These are phyloP conservation scores for Thermothielavioides terrestris DNA, from an alignment of 495 filamentous ascomycete genomes.

Conservation along the genomic window DNA sequence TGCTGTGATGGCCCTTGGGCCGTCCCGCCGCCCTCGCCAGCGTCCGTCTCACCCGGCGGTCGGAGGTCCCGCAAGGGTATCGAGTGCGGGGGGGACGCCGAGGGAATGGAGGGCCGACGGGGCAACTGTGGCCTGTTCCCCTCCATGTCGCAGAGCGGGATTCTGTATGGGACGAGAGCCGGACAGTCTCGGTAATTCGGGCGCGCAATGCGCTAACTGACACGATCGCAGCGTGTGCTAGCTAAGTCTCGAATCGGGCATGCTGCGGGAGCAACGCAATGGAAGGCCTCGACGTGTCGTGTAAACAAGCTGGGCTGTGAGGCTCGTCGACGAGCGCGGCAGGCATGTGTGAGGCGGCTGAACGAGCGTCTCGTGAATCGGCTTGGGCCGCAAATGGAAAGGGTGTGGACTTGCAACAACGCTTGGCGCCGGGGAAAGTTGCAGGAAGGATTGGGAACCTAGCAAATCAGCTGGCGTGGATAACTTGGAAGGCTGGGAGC, in stretches of 20 bases:
- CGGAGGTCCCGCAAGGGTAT: slow-evolving; percentile 82
- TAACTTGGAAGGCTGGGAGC: not conserved
- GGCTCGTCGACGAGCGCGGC: not conserved
- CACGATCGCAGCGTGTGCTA: slow-evolving; percentile 14
- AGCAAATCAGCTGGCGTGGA: not conserved
- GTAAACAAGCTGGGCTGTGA: no score
- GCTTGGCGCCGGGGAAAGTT: not conserved
- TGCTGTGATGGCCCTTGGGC: slow-evolving; percentile 14
- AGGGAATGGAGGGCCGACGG: slow-evolving; percentile 19
- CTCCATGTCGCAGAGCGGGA: slow-evolving; percentile 24
- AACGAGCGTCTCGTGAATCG: no score
- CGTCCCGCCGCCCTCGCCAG: not conserved
- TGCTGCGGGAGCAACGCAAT: slow-evolving; percentile 11
- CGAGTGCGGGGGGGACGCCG: slow-evolving; percentile 48
- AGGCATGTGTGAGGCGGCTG: no score
- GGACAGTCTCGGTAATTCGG: not conserved
- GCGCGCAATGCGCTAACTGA: slow-evolving; percentile 25
- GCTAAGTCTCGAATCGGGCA: slow-evolving; percentile 8
- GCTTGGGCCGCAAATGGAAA: no score
- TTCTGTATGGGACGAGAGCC: not conserved
- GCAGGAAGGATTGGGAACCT: not conserved
- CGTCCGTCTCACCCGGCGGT: slow-evolving; percentile 40
- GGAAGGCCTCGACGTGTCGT: no score
- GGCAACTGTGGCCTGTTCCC: slow-evolving; percentile 22
- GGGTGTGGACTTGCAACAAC: no score